Conservation (phyloP, 75 land plant species). For the Cunninghamia lanceolata region DNA sequence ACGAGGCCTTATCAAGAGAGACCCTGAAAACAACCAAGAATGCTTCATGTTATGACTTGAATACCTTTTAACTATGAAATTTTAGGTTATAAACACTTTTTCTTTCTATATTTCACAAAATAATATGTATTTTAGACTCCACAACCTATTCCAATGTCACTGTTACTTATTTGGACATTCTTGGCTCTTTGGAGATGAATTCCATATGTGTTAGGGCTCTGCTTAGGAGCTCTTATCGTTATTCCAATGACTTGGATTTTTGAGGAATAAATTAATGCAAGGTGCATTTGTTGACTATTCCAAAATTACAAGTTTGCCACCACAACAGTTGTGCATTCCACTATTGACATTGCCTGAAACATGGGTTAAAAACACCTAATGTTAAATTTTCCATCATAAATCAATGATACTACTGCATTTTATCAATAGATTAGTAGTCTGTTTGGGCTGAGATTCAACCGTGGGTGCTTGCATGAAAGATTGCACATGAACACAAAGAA, state of each 20-base stretch:
- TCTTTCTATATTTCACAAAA: background rate
- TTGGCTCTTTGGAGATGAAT: conserved; percentile 27
- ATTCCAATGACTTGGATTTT: conserved; percentile 14
- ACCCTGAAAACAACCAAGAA: too few species aligned
- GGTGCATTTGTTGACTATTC: conserved; percentile 34
- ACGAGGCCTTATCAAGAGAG: too few species aligned
- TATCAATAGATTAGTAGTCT: background rate
- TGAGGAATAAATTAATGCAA: conserved; percentile 22
- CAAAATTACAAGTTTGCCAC: conserved; percentile 2
- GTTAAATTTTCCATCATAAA: background rate
- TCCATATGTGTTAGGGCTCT: conserved; percentile 45
- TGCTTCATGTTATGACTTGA: background rate
- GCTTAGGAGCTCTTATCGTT: conserved; percentile 22
- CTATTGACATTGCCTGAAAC: background rate
- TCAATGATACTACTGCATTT: background rate
- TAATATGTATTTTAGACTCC: background rate
- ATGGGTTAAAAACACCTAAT: background rate
- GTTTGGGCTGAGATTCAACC: background rate
- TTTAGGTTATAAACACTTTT: background rate
- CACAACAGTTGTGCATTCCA: conserved; percentile 6
- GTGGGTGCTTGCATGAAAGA: conserved; percentile 7
- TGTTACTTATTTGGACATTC: conserved; percentile 12
- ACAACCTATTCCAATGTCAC: conserved; percentile 21
- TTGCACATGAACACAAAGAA: background rate
- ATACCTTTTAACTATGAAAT: background rate